A percentile compares a stretch with the other conserved stretches of the same genome.
phyloP scores from a whole-genome alignment of 2,329 filamentous ascomycete genomes.

The Lecanicillium sp. region DNA sequence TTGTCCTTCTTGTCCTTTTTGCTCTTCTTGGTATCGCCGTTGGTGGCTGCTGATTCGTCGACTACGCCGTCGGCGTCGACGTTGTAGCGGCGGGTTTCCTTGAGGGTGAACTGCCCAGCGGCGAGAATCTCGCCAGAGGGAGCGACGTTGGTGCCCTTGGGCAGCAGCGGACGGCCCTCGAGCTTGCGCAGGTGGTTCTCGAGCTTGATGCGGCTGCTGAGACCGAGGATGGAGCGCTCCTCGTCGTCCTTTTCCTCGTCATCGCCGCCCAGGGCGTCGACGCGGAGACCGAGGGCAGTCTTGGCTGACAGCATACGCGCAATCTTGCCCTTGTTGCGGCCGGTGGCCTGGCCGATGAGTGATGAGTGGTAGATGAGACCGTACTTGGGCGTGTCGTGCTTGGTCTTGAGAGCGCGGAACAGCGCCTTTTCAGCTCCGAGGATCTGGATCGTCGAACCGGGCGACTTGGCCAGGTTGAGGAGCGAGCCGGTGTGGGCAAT shows the following conservation, averaged over 20 bases:
- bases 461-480: slow-evolving; percentile 89
- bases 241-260: slow-evolving; percentile 74
- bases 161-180: slow-evolving; percentile 82
- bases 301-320: slow-evolving; percentile 93
- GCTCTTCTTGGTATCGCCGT: slow-evolving; percentile 27
- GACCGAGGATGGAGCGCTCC: slow-evolving; percentile 74
- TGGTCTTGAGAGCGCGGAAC: slow-evolving; percentile 96
- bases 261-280: slow-evolving; percentile 61
- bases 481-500: slow-evolving; percentile 93
- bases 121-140: slow-evolving; percentile 58
- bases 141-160: slow-evolving; percentile 65
- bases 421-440: slow-evolving; percentile 97
- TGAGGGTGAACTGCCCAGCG: slow-evolving; percentile 79
- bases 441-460: slow-evolving; percentile 94
- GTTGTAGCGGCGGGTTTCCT: slow-evolving; percentile 92
- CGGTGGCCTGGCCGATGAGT: slow-evolving; percentile 91
- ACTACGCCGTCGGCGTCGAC: slow-evolving; percentile 80
- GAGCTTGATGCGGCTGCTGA: slow-evolving; percentile 61
- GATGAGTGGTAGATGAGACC: slow-evolving; percentile 90
- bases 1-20: slow-evolving; percentile 36
- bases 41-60: slow-evolving; percentile 43
- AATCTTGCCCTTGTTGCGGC: slow-evolving; percentile 99
- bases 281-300: slow-evolving; percentile 83
- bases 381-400: slow-evolving; percentile 98
- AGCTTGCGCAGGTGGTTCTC: slow-evolving; percentile 69